Base-by-base conservation (phyloP, 306 rosid species). In the Lathyrus oleraceus region DNA sequence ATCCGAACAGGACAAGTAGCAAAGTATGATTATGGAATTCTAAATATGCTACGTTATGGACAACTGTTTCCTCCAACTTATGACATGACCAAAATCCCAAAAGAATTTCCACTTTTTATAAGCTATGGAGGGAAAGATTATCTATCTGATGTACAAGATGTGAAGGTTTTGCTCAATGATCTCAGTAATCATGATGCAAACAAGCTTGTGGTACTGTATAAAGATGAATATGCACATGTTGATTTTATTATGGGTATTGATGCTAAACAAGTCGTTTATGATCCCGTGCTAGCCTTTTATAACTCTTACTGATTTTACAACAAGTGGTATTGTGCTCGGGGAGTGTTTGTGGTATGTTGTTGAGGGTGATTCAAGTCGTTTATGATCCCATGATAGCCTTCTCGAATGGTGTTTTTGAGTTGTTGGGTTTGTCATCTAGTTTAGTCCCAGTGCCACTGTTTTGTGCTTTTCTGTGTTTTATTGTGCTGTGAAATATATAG, bases 151-250 rank as follows among this genome's bases (percentile, higher is more conserved):
- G 83, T 57, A 35, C 30, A 77, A 0, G 96, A 83, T 53, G 95
- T 86, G 58, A 66, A 69, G 10, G 6, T 63, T 54, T 85, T 90
- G 77, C 84, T 90, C 15, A 63, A 59, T 27, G 5, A 67, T 67
- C 89, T 90, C 30, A 72, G 42, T 38, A 74, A 77, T 70, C 94
- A 90, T 53, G 78, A 79, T 11, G 25, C 27, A 27, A 71, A 77
- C 45, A 90, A 84, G 69, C 82, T 88, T 23, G 85, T 73, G 2
- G 78, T 70, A 16, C 71, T 65, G 51, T 84, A 53, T 48, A 28
- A 11, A 8, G 70, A 79, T 67, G 83, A 84, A 10, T 87, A 90
- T 79, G 94, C 87, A 71, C 96, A 90, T 77, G 11, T 57, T 43
- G 96, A 87, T 83, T 90, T 75, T 71, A 66, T 87, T 64, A 39